Base-by-base conservation (phyloP, 2,329 filamentous ascomycete species). In the Calonectria henricotiae region DNA sequence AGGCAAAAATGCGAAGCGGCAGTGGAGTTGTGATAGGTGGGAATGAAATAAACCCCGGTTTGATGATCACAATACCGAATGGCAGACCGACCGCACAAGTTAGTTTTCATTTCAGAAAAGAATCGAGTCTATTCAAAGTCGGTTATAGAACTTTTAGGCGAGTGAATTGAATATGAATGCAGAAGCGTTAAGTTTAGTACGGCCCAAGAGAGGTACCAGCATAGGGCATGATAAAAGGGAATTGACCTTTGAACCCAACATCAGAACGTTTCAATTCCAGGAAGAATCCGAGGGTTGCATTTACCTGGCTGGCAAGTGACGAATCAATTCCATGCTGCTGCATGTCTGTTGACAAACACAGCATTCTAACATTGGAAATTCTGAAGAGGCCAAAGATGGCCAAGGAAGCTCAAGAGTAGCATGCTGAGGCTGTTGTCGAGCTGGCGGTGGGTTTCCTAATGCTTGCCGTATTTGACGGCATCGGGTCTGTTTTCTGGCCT, bases 391-490 rank as follows among this genome's bases (percentile, higher is more conserved):
- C 17, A 27, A 32, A 39, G 20, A 8, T 39, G 32, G n/a, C 20
- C 11, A 4, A 32, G 51, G 20, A 58, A 58, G 35, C 51, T 58
- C 32, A 58, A 37, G 23, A 58, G 51, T 4, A 58, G 20, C 35
- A 58, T 58, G 51, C 32, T 39, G 20, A 58, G 51, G 2, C 35
- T n/a, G 35, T 39, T 58, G 23, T 39, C 51, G 4, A 58, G 20
- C 5, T 39, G 32, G 12, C 51, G 51, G 13, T 58, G 51, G 20
- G 32, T 37, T 37, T 55, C 51, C 51, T 30, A 55, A 8, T 55
- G 51, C n/a, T 55, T 55, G 8, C 30, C 51, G 12, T 15, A 8
- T n/a, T 55, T n/a, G 5, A 55, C 32, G n/a, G 51, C 51, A 37
- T 55, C 51, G 6, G 20, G 20, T 25, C 32, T 6, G 12, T 39